Evolutionary conservation across 176 grass and related monocot species (phyloP).

Genomic region (Lolium perenne): DNA sequence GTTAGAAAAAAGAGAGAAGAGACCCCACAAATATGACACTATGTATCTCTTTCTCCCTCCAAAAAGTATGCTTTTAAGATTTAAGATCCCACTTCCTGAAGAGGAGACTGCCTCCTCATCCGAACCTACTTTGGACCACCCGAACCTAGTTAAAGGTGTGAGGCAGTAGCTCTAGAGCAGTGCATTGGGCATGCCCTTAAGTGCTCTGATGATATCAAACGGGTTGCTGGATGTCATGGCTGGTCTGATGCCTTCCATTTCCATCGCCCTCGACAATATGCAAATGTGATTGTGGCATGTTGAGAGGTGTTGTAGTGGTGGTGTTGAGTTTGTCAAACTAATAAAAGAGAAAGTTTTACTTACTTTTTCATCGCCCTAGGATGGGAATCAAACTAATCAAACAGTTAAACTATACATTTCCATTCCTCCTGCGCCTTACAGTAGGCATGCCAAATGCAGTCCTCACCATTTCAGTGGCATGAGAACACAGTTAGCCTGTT

Average conservation of each 20-base stretch:
- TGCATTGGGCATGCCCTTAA: no score
- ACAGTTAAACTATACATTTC: not conserved
- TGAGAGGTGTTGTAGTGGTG: not conserved
- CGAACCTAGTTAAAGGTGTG: no score
- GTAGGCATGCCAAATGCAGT: not conserved
- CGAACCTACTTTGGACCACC: no score
- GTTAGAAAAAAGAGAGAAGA: no score
- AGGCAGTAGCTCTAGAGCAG: no score
- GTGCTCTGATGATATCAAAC: not conserved
- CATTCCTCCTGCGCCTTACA: not conserved
- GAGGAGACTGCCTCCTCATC: no score
- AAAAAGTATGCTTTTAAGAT: no score
- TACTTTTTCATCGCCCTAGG: no score
- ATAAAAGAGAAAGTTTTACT: not conserved
- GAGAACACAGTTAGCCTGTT: not conserved
- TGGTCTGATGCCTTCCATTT: not conserved
- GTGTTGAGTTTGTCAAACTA: not conserved
- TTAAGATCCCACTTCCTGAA: no score
- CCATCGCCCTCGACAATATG: not conserved
- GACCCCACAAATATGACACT: no score
- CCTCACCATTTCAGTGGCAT: not conserved
- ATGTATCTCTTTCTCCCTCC: no score
- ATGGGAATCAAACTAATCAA: no score
- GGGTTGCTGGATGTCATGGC: constrained; percentile 7
- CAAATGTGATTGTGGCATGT: not conserved